Evolutionary conservation across 176 grass and related monocot species (phyloP), one percentile per base, ranked within the genome.

Genomic region (Alopecurus myosuroides): DNA sequence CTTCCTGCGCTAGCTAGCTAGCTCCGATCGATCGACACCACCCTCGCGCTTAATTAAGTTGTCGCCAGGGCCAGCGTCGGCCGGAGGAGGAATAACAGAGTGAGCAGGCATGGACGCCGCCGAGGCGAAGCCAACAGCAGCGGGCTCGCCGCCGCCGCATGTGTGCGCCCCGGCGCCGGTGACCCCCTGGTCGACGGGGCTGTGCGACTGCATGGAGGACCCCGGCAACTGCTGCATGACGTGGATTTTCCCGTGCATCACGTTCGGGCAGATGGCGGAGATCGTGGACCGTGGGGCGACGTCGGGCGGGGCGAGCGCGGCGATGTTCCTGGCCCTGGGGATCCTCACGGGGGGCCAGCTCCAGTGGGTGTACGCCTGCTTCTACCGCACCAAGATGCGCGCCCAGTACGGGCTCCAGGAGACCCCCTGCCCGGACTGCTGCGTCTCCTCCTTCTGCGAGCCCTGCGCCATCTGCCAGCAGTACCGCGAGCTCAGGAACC

Each of bases 311-410:
- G 41, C 70, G 7, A 73, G 70, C 70, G 25, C n/a, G 14, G 70
- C 41, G 69, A 6, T 72, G 40, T 72, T 45, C 69, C 1, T 45
- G 11, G 2, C 8, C 6, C 1, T 28, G 0, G 23, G 40, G 23
- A 0, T 9, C 12, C 5, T 15, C 6, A 45, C 69, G 13, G 41
- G 37, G 23, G 26, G 69, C 23, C 11, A 23, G 40, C 28, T 13
- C 39, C n/a, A 14, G 68, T 41, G 37, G n/a, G 2, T 71, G 23
- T 72, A 72, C 14, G 17, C 69, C 69, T 72, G 69, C 69, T 29
- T 72, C 40, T 72, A 72, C 69, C 69, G 69, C 69, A 71, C 68
- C 68, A 71, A 71, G 39, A 71, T 71, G 68, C 39, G 68, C 22
- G 68, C 68, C 0, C 68, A 70, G 68, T 70, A 70, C 37, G 68